phyloP scores from a whole-genome alignment of 306 rosid genomes.

The Carpinus fangiana region DNA sequence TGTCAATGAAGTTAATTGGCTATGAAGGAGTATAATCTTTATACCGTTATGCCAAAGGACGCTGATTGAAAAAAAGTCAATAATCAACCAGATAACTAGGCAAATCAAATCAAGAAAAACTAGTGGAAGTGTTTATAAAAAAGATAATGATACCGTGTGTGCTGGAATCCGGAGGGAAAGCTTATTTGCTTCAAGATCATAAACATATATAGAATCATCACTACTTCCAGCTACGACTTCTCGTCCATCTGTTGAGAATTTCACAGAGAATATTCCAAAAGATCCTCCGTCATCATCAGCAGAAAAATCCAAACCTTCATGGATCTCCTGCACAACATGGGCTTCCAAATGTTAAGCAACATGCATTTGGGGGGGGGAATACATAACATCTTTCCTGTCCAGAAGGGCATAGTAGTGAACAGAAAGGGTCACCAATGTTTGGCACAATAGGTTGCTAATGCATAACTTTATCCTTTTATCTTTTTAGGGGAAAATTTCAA shows the following conservation, averaged over 20 bases:
- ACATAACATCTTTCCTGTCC: not conserved
- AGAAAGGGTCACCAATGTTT: not conserved
- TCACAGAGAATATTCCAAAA: slow-evolving; percentile 81
- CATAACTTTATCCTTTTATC: not conserved
- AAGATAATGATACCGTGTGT: slow-evolving; percentile 54
- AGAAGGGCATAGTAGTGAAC: not conserved
- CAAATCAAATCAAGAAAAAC: not conserved
- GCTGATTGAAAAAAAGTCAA: not conserved
- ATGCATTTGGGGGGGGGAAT: not conserved
- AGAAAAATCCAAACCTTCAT: slow-evolving; percentile 63
- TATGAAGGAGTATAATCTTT: not conserved
- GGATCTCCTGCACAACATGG: slow-evolving; percentile 73
- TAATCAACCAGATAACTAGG: not conserved
- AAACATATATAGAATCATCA: slow-evolving; percentile 74
- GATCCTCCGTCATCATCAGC: slow-evolving; percentile 48
- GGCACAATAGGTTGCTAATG: not conserved
- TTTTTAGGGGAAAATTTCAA: not conserved
- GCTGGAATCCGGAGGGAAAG: slow-evolving; percentile 79
- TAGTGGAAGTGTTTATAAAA: not conserved
- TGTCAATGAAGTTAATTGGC: not conserved
- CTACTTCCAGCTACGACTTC: slow-evolving; percentile 93
- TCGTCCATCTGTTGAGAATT: slow-evolving; percentile 80
- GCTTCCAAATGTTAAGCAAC: slow-evolving; percentile 22
- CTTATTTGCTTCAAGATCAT: slow-evolving; percentile 85
- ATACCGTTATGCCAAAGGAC: not conserved